A percentile compares a stretch with the other conserved stretches of the same genome.
Conservation (phyloP, 1,284 basidiomycete genomes). For the Xerocomus nothofagi region DNA sequence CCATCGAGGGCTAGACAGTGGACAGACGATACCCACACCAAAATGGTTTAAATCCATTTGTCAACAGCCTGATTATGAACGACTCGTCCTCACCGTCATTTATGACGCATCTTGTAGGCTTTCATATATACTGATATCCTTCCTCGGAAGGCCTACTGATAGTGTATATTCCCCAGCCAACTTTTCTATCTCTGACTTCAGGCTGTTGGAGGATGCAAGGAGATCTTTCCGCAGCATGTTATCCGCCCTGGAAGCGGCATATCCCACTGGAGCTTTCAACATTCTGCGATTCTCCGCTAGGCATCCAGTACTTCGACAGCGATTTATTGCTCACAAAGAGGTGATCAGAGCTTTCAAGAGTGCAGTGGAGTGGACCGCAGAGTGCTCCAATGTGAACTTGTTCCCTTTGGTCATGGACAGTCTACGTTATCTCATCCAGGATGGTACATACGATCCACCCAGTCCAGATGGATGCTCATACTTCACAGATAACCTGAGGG, state of each 20-base stretch:
- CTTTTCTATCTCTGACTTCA: not conserved
- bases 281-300: slow-evolving; percentile 2
- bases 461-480: not conserved
- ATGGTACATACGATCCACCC: not conserved
- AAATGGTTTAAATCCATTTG: not conserved
- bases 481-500: not conserved
- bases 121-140: too few relatives aligned
- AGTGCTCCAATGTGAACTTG: not conserved
- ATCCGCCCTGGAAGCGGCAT: too few relatives aligned
- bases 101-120: not conserved
- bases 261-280: not conserved
- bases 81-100: slow-evolving; percentile 9
- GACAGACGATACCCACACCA: not conserved
- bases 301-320: not conserved
- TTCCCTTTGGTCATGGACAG: slow-evolving; percentile 8
- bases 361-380: not conserved
- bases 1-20: not conserved
- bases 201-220: not conserved
- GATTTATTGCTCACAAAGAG: not conserved
- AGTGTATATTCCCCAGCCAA: too few relatives aligned
- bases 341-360: not conserved
- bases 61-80: not conserved
- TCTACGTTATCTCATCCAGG: not conserved
- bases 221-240: not conserved
- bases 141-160: too few relatives aligned